Evolutionary conservation across 805 yeast species (phyloP).

Genomic region (Metschnikowia colocasiae): DNA sequence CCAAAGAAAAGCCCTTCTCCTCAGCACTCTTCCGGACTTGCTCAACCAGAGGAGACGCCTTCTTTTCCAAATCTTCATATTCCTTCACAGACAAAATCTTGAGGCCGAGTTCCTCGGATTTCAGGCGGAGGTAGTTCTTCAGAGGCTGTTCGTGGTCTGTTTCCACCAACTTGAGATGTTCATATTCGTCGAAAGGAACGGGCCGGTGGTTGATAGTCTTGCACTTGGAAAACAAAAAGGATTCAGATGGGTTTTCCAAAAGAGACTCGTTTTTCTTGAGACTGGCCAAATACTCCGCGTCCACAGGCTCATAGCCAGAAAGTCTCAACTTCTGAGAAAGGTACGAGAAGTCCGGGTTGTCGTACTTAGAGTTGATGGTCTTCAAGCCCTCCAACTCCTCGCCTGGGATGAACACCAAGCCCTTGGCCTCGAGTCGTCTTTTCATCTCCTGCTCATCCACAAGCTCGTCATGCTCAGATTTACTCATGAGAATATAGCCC

Average conservation of each 20-base stretch:
- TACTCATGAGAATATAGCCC: constrained; percentile 28
- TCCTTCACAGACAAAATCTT: constrained; percentile 27
- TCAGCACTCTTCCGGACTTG: constrained; percentile 6
- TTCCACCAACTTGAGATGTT: constrained; percentile 14
- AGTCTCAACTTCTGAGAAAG: constrained; percentile 19
- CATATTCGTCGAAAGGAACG: constrained; percentile 18
- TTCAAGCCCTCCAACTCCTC: constrained; percentile 20
- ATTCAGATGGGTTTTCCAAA: constrained; percentile 23
- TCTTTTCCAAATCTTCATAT: constrained; percentile 29
- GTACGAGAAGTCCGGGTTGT: constrained; percentile 24
- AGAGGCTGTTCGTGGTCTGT: constrained; percentile 33
- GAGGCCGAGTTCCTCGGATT: constrained; percentile 35
- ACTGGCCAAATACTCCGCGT: constrained; percentile 11
- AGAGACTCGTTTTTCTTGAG: constrained; percentile 13
- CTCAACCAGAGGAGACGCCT: constrained; percentile 9
- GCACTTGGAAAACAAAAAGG: constrained; percentile 24
- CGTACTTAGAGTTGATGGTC: constrained; percentile 10
- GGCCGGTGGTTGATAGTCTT: constrained; percentile 17
- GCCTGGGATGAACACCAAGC: constrained; percentile 32
- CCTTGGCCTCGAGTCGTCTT: constrained; percentile 25
- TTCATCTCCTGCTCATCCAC: constrained; percentile 35
- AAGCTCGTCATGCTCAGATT: constrained; percentile 27
- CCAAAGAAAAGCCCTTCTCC: constrained; percentile 7
- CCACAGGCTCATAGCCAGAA: constrained; percentile 17
- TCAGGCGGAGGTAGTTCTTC: constrained; percentile 29